Evolutionary conservation across 208 protist genomes (phyloP).

Genomic region (Leishmania mexicana): DNA sequence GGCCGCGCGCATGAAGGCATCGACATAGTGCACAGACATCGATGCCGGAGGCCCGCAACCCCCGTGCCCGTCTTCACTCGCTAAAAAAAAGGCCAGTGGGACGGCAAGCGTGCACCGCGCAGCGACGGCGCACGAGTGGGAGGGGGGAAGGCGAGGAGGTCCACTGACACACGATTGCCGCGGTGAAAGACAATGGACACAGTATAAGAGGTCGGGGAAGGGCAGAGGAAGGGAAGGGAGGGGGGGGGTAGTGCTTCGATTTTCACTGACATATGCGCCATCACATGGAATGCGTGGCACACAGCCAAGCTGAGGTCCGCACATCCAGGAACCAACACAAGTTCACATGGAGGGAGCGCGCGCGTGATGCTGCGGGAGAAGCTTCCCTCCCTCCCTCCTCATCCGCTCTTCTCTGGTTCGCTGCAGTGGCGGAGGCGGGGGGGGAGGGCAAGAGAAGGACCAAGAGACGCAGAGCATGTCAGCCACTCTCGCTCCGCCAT

Average conservation of each 20-base stretch:
- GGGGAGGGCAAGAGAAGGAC: neutral
- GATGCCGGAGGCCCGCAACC: neutral
- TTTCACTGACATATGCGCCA: neutral
- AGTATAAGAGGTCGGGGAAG: neutral
- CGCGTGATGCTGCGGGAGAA: neutral
- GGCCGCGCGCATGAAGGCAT: constrained; percentile 72
- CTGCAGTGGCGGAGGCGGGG: neutral
- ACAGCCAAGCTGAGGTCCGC: neutral
- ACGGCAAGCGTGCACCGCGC: neutral
- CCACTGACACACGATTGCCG: neutral
- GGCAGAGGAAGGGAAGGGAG: neutral
- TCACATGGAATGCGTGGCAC: neutral
- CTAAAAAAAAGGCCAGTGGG: neutral
- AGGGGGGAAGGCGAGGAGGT: neutral
- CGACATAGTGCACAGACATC: constrained; percentile 47
- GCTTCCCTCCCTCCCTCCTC: neutral
- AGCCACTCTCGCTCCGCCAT: neutral
- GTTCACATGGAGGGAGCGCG: neutral
- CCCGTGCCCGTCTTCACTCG: neutral
- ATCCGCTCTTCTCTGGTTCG: neutral
- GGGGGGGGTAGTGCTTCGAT: neutral
- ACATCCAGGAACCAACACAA: neutral
- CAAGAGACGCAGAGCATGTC: neutral
- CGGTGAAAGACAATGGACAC: neutral
- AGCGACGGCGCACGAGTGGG: neutral